These are phyloP conservation scores for Peterozyma toletana DNA, from an alignment of 805 yeast genomes.

Conservation along the genomic window DNA sequence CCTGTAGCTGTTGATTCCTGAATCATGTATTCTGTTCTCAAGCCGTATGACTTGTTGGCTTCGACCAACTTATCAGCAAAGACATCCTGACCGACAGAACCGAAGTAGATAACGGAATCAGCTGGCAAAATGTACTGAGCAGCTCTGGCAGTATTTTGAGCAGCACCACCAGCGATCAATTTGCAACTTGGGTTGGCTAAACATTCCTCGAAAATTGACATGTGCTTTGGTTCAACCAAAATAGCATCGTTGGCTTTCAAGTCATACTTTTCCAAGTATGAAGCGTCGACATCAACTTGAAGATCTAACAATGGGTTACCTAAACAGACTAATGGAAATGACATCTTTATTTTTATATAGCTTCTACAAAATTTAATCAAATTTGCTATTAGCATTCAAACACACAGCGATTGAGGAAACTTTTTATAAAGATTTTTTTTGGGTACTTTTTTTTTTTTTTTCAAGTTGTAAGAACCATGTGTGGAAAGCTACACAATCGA, in stretches of 20 bases:
- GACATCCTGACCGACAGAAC: constrained; percentile 91
- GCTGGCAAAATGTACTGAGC: constrained; percentile 88
- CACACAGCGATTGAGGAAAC: too few species aligned
- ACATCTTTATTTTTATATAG: constrained; percentile 26
- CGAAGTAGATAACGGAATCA: constrained; percentile 84
- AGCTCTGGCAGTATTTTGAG: constrained; percentile 98
- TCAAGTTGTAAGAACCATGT: too few species aligned
- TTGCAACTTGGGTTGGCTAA: constrained; percentile 52
- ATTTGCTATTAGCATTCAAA: neutral
- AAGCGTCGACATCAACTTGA: constrained; percentile 67
- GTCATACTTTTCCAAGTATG: constrained; percentile 70
- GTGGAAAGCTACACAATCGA: too few species aligned
- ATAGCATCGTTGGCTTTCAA: constrained; percentile 93
- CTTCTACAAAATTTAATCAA: neutral
- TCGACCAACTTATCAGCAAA: constrained; percentile 72
- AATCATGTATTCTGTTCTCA: constrained; percentile 77
- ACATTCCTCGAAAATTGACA: constrained; percentile 81
- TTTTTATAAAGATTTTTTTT: too few species aligned
- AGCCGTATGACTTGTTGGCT: constrained; percentile 88
- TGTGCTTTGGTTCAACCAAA: constrained; percentile 71
- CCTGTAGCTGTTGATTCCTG: constrained; percentile 81
- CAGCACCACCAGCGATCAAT: constrained; percentile 97
- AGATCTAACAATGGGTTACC: constrained; percentile 91
- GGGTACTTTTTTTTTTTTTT: too few species aligned
- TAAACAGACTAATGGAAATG: constrained; percentile 70